A percentile compares a stretch with the other conserved stretches of the same genome.
Evolutionary conservation across 75 land plant genomes (phyloP).

Genomic region (Cupressus sempervirens): DNA sequence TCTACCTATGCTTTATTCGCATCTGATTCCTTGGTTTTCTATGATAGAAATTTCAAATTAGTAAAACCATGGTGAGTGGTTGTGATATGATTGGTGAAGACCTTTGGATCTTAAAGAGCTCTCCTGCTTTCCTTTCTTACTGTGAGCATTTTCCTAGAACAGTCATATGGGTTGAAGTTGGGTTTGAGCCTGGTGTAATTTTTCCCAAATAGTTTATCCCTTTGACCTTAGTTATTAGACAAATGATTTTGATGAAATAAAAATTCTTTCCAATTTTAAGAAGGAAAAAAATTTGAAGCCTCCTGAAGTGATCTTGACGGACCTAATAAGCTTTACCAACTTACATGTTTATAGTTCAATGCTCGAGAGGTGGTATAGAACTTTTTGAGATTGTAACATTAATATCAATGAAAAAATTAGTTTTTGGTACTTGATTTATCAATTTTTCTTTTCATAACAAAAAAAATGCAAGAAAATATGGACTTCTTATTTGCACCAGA

Average conservation of each 20-base stretch:
- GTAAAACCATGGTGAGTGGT: not conserved
- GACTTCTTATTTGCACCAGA: too few relatives aligned
- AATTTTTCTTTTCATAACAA: too few relatives aligned
- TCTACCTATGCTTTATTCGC: not conserved
- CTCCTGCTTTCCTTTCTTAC: not conserved
- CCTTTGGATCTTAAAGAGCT: not conserved
- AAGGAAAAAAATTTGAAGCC: not conserved
- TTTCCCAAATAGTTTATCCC: not conserved
- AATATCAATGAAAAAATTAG: too few relatives aligned
- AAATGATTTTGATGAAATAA: not conserved
- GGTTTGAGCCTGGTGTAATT: not conserved
- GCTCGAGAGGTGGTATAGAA: not conserved
- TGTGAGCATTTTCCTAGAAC: not conserved
- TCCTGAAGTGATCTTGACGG: not conserved
- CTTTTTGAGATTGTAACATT: not conserved
- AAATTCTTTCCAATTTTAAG: too few relatives aligned
- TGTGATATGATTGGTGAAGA: not conserved
- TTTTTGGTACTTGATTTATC: not conserved
- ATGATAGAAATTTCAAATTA: too few relatives aligned
- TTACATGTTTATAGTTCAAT: not conserved
- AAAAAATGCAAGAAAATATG: too few relatives aligned
- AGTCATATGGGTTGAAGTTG: not conserved
- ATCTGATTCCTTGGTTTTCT: not conserved
- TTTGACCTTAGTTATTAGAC: not conserved
- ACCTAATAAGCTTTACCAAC: not conserved